Conservation (phyloP, 129 eudicot species). For the Logfia minima region DNA sequence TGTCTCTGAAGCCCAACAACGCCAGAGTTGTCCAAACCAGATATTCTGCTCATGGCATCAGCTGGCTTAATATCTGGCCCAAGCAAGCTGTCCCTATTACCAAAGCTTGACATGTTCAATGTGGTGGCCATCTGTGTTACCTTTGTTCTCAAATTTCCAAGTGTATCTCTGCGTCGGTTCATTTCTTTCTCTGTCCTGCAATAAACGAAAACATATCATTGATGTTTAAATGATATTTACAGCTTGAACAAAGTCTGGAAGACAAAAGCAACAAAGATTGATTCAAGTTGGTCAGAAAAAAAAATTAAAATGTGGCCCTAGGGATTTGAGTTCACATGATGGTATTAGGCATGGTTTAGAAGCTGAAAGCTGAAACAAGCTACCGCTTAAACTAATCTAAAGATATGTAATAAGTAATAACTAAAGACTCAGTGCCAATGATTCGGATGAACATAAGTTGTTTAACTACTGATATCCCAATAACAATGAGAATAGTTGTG, state of each 20-base stretch:
- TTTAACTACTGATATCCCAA: too few species aligned
- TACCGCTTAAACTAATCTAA: not conserved
- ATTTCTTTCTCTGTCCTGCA: slow-evolving; percentile 90
- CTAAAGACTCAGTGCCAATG: not conserved
- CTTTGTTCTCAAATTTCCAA: slow-evolving; percentile 77
- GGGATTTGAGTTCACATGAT: not conserved
- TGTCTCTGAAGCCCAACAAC: slow-evolving; percentile 88
- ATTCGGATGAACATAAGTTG: not conserved
- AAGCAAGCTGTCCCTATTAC: slow-evolving; percentile 91
- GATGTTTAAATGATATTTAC: not conserved
- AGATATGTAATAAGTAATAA: not conserved
- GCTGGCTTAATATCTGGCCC: slow-evolving; percentile 89
- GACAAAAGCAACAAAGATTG: slow-evolving; percentile 4
- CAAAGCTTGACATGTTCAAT: slow-evolving; percentile 94
- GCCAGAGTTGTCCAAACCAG: slow-evolving; percentile 76
- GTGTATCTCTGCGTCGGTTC: slow-evolving; percentile 85
- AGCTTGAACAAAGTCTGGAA: slow-evolving; percentile 10
- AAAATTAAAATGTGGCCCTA: not conserved
- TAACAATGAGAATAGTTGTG: too few species aligned
- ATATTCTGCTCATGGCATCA: slow-evolving; percentile 83
- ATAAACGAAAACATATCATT: not conserved
- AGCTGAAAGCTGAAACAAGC: not conserved
- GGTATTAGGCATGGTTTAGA: not conserved
- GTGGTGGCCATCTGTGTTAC: slow-evolving; percentile 89
- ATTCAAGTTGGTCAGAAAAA: not conserved